Base-by-base conservation (phyloP, 2,329 filamentous ascomycete species). In the Septoria petroselini region DNA sequence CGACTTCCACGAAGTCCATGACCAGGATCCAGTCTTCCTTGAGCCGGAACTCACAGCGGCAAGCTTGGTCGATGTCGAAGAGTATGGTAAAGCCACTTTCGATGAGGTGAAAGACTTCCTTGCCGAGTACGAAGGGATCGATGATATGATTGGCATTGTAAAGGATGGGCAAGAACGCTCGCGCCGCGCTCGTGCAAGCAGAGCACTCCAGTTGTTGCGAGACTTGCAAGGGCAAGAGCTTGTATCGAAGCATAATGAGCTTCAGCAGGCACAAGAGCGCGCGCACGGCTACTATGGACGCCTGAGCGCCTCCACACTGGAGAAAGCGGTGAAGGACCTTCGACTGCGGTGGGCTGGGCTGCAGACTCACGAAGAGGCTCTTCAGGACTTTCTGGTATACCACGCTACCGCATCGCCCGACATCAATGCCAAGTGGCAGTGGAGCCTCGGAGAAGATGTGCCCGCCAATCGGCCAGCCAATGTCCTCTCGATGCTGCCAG, bases 1-100 rank as follows among this genome's bases (percentile, higher is more conserved):
- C 7, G 65, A 62, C 17, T 68, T 70, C 45, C 25, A 42, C 1
- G 68, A 69, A 23, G 51, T 68, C 25, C 62, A 67, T 34, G 57
- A 56, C 6, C 35, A 45, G 12, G 37, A 35, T 7, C 19, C 30
- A 9, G 18, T 33, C 23, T 14, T 41, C 7, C 34, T 30, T 7
- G 53, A 54, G 18, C 55, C 58, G 29, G 53, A 58, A 14, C 11
- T 18, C 4, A 14, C 34, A 7, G 41, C 41, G 8, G 29, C 45
- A 1, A 30, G 9, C 12, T n/a, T 59, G 2, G 38, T 53, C 0
- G 53, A 54, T 15, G 49, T 35, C 4, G 42, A 59, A 1, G 38
- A 42, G 25, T 60, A 55, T 42, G 47, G 25, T 7, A 34, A 23
- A 7, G 40, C 44, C 2, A 46, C 44, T 1, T 52, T 61, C 4